A percentile compares a stretch with the other conserved stretches of the same genome.
Evolutionary conservation across 257 asterid genomes (phyloP).

Genomic region (Solanum arcanum): DNA sequence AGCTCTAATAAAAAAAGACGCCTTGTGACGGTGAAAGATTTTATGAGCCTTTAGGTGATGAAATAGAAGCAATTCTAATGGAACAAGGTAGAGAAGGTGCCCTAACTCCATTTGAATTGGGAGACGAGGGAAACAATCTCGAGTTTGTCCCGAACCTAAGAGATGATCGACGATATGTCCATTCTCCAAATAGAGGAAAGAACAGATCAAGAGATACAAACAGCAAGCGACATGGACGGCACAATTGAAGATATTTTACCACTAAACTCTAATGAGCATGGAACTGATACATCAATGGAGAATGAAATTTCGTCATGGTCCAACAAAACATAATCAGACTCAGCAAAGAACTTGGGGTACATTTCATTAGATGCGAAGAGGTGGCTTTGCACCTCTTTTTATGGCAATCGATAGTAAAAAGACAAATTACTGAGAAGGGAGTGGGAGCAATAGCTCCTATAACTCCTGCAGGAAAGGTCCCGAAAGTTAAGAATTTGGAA

Average conservation of each 20-base stretch:
- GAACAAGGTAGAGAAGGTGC: not conserved
- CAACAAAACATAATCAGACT: not conserved
- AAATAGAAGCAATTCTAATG: not conserved
- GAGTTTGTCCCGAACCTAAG: not conserved
- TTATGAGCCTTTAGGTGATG: not conserved
- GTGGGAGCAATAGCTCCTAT: not conserved
- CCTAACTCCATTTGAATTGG: not conserved
- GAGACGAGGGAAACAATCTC: not conserved
- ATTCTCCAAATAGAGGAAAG: not conserved
- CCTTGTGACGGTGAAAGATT: no score
- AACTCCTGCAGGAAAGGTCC: not conserved
- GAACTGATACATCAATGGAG: not conserved
- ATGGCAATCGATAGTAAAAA: not conserved
- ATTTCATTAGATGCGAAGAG: not conserved
- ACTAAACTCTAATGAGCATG: not conserved
- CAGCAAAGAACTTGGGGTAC: not conserved
- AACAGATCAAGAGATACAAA: not conserved
- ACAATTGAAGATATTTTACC: not conserved
- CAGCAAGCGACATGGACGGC: not conserved
- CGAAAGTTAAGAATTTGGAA: not conserved
- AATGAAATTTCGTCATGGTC: not conserved
- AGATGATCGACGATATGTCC: not conserved
- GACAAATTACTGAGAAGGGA: not conserved
- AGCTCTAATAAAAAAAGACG: not conserved
- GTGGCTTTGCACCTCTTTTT: not conserved